Percentiles rank a stretch among this genome's conserved stretches.
Conservation (phyloP, 2,329 filamentous ascomycete species). For the Nemania serpens region DNA sequence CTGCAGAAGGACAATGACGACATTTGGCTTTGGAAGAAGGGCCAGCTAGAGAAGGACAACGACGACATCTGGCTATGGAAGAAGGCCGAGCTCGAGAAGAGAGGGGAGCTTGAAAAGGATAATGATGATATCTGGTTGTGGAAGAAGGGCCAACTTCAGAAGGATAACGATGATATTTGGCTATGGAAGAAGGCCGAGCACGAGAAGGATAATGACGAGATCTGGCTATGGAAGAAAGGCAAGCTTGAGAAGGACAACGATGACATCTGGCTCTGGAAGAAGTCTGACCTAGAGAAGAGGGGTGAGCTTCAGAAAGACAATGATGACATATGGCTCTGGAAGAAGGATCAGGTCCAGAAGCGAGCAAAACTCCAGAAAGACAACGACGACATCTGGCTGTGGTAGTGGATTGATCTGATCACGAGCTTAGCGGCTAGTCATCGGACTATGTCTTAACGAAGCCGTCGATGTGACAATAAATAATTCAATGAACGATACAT, state of each 20-base stretch:
- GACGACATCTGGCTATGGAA: conserved; percentile 32
- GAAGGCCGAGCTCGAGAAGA: conserved; percentile 19
- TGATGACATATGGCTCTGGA: conserved; percentile 32
- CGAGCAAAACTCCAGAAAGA: conserved; percentile 41
- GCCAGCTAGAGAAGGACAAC: conserved; percentile 23
- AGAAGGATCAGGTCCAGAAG: conserved; percentile 27
- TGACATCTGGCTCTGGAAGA: conserved; percentile 31
- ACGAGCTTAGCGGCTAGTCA: not conserved
- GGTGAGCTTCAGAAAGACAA: conserved; percentile 25
- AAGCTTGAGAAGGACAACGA: conserved; percentile 37
- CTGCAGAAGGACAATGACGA: conserved; percentile 17
- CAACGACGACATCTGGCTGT: conserved; percentile 29
- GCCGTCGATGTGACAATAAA: not conserved
- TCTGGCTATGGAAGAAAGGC: conserved; percentile 34
- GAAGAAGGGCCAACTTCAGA: conserved; percentile 39
- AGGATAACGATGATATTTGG: conserved; percentile 28
- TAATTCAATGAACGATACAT: not conserved
- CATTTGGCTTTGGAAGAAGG: conserved; percentile 26
- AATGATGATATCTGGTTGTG: conserved; percentile 29
- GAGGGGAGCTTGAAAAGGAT: conserved; percentile 20
- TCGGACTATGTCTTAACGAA: not conserved
- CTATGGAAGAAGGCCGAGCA: conserved; percentile 20
- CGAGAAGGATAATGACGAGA: conserved; percentile 20
- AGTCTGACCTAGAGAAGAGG: conserved; percentile 17
- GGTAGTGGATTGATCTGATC: conserved; percentile 12